Percentiles rank a stretch among this genome's conserved stretches.
Conservation (phyloP, 2,329 filamentous ascomycete species). For the Simplicillium aogashimaense region DNA sequence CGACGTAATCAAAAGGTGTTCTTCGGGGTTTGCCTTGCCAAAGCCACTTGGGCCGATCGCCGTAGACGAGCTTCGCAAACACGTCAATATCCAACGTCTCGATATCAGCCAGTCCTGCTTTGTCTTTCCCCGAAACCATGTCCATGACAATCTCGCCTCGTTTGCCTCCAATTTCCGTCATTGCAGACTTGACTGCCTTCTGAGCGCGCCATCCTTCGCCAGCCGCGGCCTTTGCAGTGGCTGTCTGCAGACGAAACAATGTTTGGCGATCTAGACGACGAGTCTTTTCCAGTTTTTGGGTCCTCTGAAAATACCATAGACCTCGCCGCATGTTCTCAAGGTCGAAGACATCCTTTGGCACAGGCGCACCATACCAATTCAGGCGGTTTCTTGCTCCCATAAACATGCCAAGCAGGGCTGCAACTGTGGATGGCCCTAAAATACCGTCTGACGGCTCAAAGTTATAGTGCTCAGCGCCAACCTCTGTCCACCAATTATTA, state of each 20-base stretch:
- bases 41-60: constrained; percentile 83
- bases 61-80: constrained; percentile 68
- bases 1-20: constrained; percentile 34
- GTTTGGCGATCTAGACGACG: constrained; percentile 76
- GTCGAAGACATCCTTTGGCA: constrained; percentile 88
- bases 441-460: constrained; percentile 89
- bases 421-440: constrained; percentile 82
- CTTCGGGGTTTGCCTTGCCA: constrained; percentile 88
- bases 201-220: constrained; percentile 89
- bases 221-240: constrained; percentile 82
- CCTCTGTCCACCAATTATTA: constrained; percentile 91
- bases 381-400: constrained; percentile 86
- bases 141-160: constrained; percentile 90
- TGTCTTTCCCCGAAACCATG: constrained; percentile 81
- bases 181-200: constrained; percentile 87
- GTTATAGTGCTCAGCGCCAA: constrained; percentile 86
- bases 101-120: constrained; percentile 82
- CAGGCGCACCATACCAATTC: constrained; percentile 72
- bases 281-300: constrained; percentile 69
- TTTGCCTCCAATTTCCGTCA: constrained; percentile 88
- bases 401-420: constrained; percentile 75
- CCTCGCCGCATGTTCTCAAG: constrained; percentile 72
- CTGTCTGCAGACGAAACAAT: constrained; percentile 66
- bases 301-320: constrained; percentile 82
- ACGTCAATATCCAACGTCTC: constrained; percentile 85